phyloP scores from a whole-genome alignment of 2,329 filamentous ascomycete species.

The Biscogniauxia sp. region DNA sequence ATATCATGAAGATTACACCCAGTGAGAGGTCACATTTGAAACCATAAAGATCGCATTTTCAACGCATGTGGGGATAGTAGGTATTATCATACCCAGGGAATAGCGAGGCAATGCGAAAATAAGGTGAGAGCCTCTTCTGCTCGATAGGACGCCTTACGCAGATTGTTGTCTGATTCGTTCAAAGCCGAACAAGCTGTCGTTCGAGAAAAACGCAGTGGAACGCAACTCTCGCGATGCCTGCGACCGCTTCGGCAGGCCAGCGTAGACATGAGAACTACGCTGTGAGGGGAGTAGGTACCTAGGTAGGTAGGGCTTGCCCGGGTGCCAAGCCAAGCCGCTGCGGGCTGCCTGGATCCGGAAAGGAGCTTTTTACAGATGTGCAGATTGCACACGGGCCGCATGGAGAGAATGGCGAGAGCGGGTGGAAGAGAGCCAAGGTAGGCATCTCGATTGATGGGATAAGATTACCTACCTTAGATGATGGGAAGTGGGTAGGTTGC shows the following conservation, averaged over 20 bases:
- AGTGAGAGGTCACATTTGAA: too few species aligned
- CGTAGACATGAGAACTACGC: not conserved
- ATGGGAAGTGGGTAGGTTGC: not conserved
- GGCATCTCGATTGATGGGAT: not conserved
- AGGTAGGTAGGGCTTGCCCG: not conserved
- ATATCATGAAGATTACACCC: too few species aligned
- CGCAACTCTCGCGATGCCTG: not conserved
- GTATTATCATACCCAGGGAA: too few species aligned
- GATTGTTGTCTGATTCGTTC: not conserved
- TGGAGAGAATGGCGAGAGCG: not conserved
- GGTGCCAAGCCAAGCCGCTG: not conserved
- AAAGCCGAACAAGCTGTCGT: not conserved
- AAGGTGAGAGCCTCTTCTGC: not conserved
- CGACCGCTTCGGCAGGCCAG: not conserved
- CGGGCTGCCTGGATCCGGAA: not conserved
- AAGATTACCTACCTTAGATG: not conserved
- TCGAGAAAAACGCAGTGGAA: not conserved
- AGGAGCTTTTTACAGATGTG: not conserved
- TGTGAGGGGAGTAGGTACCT: too few species aligned
- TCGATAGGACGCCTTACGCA: not conserved
- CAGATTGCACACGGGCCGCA: not conserved
- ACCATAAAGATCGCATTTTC: too few species aligned
- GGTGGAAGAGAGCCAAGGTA: not conserved
- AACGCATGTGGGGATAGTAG: too few species aligned
- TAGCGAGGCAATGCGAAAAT: too few species aligned